phyloP scores from a whole-genome alignment of 2,329 filamentous ascomycete genomes.

The Aureobasidium sp. region DNA sequence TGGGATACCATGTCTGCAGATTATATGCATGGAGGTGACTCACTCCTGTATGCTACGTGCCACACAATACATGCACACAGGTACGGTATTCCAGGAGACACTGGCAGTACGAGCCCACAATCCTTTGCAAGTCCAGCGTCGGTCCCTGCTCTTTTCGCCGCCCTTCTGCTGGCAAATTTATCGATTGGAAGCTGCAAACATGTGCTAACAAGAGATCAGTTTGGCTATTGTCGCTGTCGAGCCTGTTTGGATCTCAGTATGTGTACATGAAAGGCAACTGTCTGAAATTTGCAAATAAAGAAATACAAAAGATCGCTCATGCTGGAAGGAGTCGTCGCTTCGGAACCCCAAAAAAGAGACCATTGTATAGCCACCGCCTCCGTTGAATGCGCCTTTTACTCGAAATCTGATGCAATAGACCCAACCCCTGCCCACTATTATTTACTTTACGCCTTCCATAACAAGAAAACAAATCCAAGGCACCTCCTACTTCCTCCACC shows the following conservation, averaged over 20 bases:
- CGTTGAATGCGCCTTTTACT: conserved; percentile 7
- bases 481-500: conserved; percentile 48
- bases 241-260: conserved; percentile 7
- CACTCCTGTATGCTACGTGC: neutral
- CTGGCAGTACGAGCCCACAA: too few relatives aligned
- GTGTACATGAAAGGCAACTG: neutral
- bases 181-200: too few relatives aligned
- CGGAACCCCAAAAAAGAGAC: neutral
- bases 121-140: too few relatives aligned
- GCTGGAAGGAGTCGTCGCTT: neutral
- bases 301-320: conserved; percentile 12
- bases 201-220: neutral
- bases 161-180: too few relatives aligned
- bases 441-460: conserved; percentile 1
- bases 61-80: neutral
- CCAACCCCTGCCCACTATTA: conserved; percentile 4
- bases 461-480: neutral
- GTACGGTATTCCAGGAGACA: too few relatives aligned
- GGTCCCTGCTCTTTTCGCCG: too few relatives aligned
- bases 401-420: conserved; percentile 9
- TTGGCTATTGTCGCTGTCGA: neutral
- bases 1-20: neutral
- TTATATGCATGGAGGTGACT: neutral
- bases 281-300: neutral
- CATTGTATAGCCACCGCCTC: conserved; percentile 12